phyloP scores from a whole-genome alignment of 2,329 filamentous ascomycete genomes.

The Aspergillus ruber region DNA sequence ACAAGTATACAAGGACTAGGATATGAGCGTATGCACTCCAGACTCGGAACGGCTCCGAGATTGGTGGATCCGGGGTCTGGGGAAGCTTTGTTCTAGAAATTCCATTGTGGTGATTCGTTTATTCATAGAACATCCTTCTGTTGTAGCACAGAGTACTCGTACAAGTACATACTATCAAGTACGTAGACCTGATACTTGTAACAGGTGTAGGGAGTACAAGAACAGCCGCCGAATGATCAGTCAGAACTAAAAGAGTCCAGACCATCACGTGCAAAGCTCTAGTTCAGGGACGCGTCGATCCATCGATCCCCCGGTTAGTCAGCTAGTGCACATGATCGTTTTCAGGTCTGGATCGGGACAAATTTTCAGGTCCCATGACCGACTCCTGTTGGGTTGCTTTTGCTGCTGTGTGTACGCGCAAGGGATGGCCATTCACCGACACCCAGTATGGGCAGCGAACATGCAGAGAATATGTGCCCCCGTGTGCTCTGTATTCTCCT shows the following conservation, averaged over 20 bases:
- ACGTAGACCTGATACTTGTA: too few species aligned
- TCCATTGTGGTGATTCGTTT: neutral
- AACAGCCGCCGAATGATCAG: too few species aligned
- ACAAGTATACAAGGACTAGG: neutral
- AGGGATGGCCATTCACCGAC: neutral
- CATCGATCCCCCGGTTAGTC: neutral
- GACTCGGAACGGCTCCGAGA: neutral
- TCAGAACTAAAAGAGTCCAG: constrained; percentile 1
- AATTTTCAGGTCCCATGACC: neutral
- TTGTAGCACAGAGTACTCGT: too few species aligned
- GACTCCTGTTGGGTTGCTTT: neutral
- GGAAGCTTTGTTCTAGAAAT: neutral
- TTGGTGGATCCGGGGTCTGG: neutral
- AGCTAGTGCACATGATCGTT: neutral
- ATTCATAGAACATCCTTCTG: too few species aligned
- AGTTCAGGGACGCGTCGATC: constrained; percentile 1
- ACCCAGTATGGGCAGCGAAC: neutral
- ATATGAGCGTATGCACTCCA: neutral
- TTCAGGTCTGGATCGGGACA: constrained; percentile 5
- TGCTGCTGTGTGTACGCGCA: neutral
- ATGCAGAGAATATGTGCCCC: neutral
- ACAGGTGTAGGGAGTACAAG: too few species aligned
- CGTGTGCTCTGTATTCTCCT: neutral
- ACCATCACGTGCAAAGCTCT: constrained; percentile 8
- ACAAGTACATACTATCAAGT: too few species aligned